Conservation (phyloP, 306 rosid genomes). For the Corylus heterophylla region DNA sequence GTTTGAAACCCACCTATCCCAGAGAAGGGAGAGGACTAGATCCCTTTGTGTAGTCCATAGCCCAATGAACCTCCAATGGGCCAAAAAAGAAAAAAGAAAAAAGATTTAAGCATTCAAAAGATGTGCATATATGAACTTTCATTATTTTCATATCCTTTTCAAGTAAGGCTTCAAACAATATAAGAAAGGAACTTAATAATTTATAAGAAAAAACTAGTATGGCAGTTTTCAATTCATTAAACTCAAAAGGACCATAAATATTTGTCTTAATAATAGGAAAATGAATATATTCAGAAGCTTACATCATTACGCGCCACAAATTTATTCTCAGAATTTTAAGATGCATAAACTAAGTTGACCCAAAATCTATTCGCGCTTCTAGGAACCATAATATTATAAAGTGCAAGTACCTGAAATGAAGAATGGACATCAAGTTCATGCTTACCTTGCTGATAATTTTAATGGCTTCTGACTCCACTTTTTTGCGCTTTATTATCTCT, state of each 20-base stretch:
- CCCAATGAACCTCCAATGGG: not conserved
- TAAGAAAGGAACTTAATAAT: constrained; percentile 6
- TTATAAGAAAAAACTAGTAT: constrained; percentile 11
- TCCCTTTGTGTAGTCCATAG: not conserved
- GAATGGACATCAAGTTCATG: constrained; percentile 15
- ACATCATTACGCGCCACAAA: not conserved
- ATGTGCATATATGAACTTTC: constrained; percentile 4
- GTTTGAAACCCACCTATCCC: not conserved
- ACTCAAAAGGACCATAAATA: constrained; percentile 15
- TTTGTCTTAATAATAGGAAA: constrained; percentile 11
- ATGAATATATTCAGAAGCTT: constrained; percentile 3
- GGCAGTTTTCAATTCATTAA: constrained; percentile 13
- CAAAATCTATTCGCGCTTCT: not conserved
- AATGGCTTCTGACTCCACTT: constrained; percentile 59
- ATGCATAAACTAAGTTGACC: not conserved
- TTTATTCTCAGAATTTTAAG: not conserved
- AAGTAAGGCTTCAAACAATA: constrained; percentile 10
- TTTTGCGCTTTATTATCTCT: constrained; percentile 41
- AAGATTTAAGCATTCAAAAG: not conserved
- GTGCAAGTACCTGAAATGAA: not conserved
- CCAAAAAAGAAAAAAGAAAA: not conserved
- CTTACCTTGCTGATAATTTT: constrained; percentile 66
- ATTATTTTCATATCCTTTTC: constrained; percentile 17
- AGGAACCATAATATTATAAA: not conserved
- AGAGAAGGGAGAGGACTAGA: not conserved